Evolutionary conservation across 2,329 filamentous ascomycete genomes (phyloP).

Genomic region (Cylindrodendrum hubeiense): DNA sequence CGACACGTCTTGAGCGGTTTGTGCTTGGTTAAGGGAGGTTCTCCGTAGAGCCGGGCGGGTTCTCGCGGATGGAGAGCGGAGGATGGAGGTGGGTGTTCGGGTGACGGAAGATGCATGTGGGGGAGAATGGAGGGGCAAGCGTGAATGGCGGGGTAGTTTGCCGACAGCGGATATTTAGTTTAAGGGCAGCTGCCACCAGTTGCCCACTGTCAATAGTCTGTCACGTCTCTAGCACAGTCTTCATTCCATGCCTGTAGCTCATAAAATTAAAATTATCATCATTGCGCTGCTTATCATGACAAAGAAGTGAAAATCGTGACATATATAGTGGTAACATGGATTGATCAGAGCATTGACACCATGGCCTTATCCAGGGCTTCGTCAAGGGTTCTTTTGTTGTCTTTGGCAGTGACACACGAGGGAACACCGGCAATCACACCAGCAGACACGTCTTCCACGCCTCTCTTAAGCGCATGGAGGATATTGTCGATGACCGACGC

Average conservation of each 20-base stretch:
- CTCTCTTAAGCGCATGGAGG: not conserved
- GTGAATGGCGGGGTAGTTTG: slow-evolving; percentile 16
- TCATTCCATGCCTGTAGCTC: not conserved
- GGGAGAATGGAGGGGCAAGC: slow-evolving; percentile 8
- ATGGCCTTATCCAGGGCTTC: not conserved
- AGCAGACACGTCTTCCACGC: not conserved
- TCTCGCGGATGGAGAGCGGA: slow-evolving; percentile 16
- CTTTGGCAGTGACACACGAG: not conserved
- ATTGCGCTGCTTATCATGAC: not conserved
- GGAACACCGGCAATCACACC: not conserved
- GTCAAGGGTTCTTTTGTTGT: not conserved
- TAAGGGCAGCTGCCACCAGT: not conserved
- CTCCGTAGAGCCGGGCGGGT: slow-evolving; percentile 8
- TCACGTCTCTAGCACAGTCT: not conserved
- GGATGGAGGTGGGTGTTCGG: slow-evolving; percentile 1
- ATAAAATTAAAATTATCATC: not conserved
- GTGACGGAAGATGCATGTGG: slow-evolving; percentile 14
- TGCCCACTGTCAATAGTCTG: too few relatives aligned
- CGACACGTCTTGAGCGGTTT: not conserved
- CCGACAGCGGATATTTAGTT: not conserved
- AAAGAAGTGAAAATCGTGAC: too few relatives aligned
- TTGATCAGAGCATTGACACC: not conserved
- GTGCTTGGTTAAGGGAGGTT: slow-evolving; percentile 5
- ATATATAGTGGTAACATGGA: too few relatives aligned
- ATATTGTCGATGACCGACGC: not conserved